Evolutionary conservation across 768 basidiomycete genomes (phyloP).

Genomic region (Basidioascus undulatus): DNA sequence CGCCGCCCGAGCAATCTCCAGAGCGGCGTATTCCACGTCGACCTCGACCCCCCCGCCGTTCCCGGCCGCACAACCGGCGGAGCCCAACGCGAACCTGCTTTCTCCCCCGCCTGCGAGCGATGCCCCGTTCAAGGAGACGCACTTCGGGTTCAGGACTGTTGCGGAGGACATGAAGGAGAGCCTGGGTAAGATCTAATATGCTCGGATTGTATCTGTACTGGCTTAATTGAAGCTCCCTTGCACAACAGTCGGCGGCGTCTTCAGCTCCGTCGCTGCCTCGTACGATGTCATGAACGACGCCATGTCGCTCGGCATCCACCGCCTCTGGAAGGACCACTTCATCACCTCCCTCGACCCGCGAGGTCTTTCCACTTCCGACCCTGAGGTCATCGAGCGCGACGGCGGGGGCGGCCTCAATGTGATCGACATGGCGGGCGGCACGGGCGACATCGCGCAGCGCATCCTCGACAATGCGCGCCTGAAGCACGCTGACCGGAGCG

Average conservation of each 20-base stretch:
- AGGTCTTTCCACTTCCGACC: neutral
- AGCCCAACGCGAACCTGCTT: too few species aligned
- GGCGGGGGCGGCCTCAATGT: conserved; percentile 41
- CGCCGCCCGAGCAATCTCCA: too few species aligned
- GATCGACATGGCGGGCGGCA: conserved; percentile 92
- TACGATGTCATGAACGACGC: conserved; percentile 99
- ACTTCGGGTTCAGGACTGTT: conserved; percentile 82
- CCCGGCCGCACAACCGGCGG: too few species aligned
- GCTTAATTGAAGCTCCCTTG: neutral
- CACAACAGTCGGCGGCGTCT: conserved; percentile 53
- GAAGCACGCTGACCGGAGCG: conserved; percentile 69
- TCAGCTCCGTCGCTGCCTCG: conserved; percentile 78
- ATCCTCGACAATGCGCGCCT: conserved; percentile 78
- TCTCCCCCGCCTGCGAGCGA: too few species aligned
- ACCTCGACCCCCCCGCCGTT: too few species aligned
- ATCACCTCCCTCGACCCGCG: conserved; percentile 54
- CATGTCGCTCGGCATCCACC: conserved; percentile 86
- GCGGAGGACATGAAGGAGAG: conserved; percentile 67
- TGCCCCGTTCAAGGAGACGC: conserved; percentile 33
- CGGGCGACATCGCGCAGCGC: conserved; percentile 80
- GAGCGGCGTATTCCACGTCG: too few species aligned
- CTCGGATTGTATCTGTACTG: neutral
- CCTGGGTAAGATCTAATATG: conserved; percentile 21
- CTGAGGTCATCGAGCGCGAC: conserved; percentile 12
- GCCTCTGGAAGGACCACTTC: conserved; percentile 88